Percentiles rank a stretch among this genome's conserved stretches.
Evolutionary conservation across 495 filamentous ascomycete genomes (phyloP).

Genomic region (Hypoxylon rickii): DNA sequence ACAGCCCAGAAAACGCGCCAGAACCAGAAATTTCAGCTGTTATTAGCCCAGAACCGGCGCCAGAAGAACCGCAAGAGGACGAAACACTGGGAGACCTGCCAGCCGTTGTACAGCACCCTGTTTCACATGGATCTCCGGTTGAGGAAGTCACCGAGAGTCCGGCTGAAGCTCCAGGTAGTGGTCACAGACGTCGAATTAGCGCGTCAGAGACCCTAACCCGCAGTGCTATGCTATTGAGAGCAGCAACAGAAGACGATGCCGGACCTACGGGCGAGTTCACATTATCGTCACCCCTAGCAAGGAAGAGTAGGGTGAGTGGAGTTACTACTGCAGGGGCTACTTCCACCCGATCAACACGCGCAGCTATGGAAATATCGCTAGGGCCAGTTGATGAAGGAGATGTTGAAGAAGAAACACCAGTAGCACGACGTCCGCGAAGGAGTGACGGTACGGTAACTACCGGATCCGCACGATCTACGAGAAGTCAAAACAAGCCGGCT

Average conservation of each 20-base stretch:
- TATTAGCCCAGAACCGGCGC: neutral
- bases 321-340: constrained; percentile 13
- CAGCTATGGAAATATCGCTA: constrained; percentile 16
- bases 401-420: constrained; percentile 20
- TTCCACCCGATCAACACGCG: constrained; percentile 24
- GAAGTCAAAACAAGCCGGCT: constrained; percentile 20
- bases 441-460: constrained; percentile 23
- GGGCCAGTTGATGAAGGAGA: neutral
- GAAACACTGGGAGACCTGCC: constrained; percentile 7
- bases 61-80: constrained; percentile 9
- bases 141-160: constrained; percentile 56
- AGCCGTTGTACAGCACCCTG: constrained; percentile 10
- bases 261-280: constrained; percentile 26
- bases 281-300: constrained; percentile 48
- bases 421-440: constrained; percentile 15
- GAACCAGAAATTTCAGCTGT: constrained; percentile 7
- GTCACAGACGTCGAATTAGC: constrained; percentile 41
- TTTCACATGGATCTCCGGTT: constrained; percentile 12
- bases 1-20: constrained; percentile 19
- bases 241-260: constrained; percentile 34
- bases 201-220: constrained; percentile 32
- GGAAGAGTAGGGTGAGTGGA: constrained; percentile 42
- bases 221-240: constrained; percentile 41
- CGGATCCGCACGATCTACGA: constrained; percentile 25
- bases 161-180: constrained; percentile 52